A percentile compares a stretch with the other conserved stretches of the same genome.
phyloP scores from a whole-genome alignment of 192 early-diverging fungal species.

The Lunasporangiospora selenospora region DNA sequence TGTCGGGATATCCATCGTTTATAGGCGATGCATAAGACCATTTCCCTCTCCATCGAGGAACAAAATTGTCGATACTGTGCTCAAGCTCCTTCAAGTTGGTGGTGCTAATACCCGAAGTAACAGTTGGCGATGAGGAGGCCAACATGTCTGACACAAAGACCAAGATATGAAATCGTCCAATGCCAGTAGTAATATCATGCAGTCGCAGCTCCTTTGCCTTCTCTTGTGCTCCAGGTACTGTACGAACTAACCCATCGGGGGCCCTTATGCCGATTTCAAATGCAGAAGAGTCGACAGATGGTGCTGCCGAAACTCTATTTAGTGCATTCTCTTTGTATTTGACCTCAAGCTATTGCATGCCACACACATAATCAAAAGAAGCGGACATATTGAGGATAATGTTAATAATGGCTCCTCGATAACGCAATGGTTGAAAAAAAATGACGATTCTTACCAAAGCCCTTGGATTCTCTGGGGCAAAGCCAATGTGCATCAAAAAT shows the following conservation, averaged over 20 bases:
- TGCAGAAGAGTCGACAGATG: not conserved
- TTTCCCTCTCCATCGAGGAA: slow-evolving; percentile 3
- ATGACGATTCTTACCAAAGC: not conserved
- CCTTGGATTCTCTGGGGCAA: slow-evolving; percentile 4
- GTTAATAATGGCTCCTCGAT: too few species aligned
- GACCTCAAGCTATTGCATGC: slow-evolving; percentile 8
- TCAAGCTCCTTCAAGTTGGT: slow-evolving; percentile 9
- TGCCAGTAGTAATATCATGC: slow-evolving; percentile 4
- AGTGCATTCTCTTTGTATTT: slow-evolving; percentile 10
- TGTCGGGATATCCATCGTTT: slow-evolving; percentile 14
- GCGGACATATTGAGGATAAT: not conserved
- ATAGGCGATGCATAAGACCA: slow-evolving; percentile 13
- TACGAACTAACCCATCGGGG: not conserved
- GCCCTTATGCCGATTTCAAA: slow-evolving; percentile 23
- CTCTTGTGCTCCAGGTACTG: not conserved
- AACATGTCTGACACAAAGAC: slow-evolving; percentile 22
- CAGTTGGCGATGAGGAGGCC: not conserved
- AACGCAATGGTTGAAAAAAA: not conserved
- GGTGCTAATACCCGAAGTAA: not conserved
- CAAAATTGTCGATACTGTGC: slow-evolving; percentile 2
- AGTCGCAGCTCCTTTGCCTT: not conserved
- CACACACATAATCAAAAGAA: not conserved
- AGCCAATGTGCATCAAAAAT: not conserved
- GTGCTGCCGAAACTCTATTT: slow-evolving; percentile 1
- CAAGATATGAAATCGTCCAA: slow-evolving; percentile 28